These are phyloP conservation scores for Hebeloma cylindrosporum DNA, from an alignment of 768 basidiomycete genomes.

Conservation along the genomic window DNA sequence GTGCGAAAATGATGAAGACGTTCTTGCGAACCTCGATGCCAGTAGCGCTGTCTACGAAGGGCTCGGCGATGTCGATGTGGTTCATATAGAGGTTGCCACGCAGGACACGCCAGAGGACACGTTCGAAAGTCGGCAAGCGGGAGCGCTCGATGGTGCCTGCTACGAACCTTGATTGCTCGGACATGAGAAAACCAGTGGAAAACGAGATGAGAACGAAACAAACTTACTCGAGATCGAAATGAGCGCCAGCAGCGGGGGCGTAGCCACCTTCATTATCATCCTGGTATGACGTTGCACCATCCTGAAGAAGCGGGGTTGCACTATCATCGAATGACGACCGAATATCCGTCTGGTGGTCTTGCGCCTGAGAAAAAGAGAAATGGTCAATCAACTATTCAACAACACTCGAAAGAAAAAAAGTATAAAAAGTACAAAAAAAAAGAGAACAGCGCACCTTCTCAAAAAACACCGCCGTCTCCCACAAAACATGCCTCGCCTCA, in stretches of 20 bases:
- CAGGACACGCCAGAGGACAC: constrained; percentile 96
- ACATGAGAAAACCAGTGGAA: constrained; percentile 7
- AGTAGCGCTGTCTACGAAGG: constrained; percentile 85
- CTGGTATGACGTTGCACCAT: no score
- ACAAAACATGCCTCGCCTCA: constrained; percentile 92
- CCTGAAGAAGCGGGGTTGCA: constrained; percentile 86
- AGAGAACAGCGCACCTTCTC: constrained; percentile 55
- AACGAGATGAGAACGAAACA: not conserved
- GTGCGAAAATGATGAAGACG: constrained; percentile 99
- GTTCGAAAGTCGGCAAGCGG: constrained; percentile 91
- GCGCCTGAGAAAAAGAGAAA: constrained; percentile 71
- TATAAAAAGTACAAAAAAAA: not conserved
- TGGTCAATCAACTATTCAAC: no score
- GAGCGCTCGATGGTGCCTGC: constrained; percentile 95
- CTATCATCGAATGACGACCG: constrained; percentile 91
- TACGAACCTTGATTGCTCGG: constrained; percentile 69
- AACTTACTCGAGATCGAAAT: constrained; percentile 87
- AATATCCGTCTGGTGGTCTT: constrained; percentile 75
- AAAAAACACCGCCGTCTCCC: constrained; percentile 96
- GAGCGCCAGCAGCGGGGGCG: constrained; percentile 41
- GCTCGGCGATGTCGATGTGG: constrained; percentile 90
- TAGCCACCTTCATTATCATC: constrained; percentile 77
- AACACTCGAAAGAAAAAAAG: constrained; percentile 15
- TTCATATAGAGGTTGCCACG: constrained; percentile 99
- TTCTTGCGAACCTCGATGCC: constrained; percentile 90